Percentiles rank a stretch among this genome's conserved stretches.
phyloP scores from a whole-genome alignment of 106 monocot species.

The Xerophyta viscosa region DNA sequence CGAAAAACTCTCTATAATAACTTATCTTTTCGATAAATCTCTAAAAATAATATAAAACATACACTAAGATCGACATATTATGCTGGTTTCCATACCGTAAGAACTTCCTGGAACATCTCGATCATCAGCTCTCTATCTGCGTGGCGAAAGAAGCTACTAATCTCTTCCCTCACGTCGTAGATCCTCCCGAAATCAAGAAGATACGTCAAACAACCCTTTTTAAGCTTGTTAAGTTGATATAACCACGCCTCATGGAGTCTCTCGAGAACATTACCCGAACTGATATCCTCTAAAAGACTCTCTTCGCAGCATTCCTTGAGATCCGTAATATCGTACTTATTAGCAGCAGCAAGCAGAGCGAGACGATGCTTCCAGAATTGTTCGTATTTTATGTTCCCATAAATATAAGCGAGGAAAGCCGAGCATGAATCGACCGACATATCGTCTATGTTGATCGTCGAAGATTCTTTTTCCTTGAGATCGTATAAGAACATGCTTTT shows the following conservation, averaged over 20 bases:
- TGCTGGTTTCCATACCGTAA: constrained; percentile 58
- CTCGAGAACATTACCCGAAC: constrained; percentile 64
- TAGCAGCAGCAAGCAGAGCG: constrained; percentile 56
- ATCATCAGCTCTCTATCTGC: constrained; percentile 76
- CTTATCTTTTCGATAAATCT: too few species aligned
- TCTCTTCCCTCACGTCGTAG: constrained; percentile 70
- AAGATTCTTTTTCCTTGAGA: constrained; percentile 73
- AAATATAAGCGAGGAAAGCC: constrained; percentile 60
- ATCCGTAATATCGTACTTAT: constrained; percentile 66
- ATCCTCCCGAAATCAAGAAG: constrained; percentile 89
- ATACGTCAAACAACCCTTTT: constrained; percentile 70
- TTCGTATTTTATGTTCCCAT: constrained; percentile 66
- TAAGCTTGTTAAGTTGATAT: constrained; percentile 69
- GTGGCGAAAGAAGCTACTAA: constrained; percentile 52
- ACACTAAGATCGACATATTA: constrained; percentile 7
- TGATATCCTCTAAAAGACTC: constrained; percentile 77
- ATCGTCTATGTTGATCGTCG: constrained; percentile 57
- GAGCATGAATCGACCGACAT: constrained; percentile 65
- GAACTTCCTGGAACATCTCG: constrained; percentile 88
- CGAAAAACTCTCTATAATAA: too few species aligned
- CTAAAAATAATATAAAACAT: not conserved
- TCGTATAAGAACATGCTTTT: constrained; percentile 80
- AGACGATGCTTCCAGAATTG: constrained; percentile 77
- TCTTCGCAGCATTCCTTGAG: constrained; percentile 88
- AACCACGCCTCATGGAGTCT: constrained; percentile 80